Evolutionary conservation across 306 rosid genomes (phyloP).

Genomic region (Rosa multiflora): DNA sequence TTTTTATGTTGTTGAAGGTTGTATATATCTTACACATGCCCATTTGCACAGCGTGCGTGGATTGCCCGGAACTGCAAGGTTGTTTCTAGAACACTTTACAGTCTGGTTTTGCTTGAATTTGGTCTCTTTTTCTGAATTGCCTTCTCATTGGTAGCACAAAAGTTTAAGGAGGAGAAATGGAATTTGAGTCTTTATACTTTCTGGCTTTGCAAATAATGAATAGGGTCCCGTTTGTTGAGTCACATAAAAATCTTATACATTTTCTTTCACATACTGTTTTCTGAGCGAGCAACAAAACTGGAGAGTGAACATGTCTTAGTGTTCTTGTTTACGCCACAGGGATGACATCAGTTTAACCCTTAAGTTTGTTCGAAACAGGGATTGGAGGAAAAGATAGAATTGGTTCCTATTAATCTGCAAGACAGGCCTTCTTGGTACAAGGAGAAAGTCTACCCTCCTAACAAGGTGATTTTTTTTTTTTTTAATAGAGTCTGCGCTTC

Average conservation of each 20-base stretch:
- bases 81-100: conserved; percentile 7
- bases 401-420: conserved; percentile 67
- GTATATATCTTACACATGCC: conserved; percentile 77
- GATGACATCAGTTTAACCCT: background rate
- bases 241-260: background rate
- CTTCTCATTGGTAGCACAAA: background rate
- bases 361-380: conserved; percentile 47
- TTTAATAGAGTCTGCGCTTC: background rate
- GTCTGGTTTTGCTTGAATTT: conserved; percentile 11
- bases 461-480: conserved; percentile 53
- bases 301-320: background rate
- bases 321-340: background rate
- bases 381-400: conserved; percentile 58
- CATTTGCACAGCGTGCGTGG: conserved; percentile 89
- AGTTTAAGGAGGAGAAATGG: background rate
- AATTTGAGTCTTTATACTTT: background rate
- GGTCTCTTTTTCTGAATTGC: background rate
- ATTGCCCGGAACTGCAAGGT: conserved; percentile 84
- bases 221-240: background rate
- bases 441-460: conserved; percentile 72
- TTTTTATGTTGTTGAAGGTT: conserved; percentile 51
- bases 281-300: background rate
- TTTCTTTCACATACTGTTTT: background rate
- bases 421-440: conserved; percentile 86
- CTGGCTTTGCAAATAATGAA: background rate